Percentiles rank a stretch among this genome's conserved stretches.
Conservation (phyloP, 1,139 yeast genomes). For the Wickerhamomyces sp. region DNA sequence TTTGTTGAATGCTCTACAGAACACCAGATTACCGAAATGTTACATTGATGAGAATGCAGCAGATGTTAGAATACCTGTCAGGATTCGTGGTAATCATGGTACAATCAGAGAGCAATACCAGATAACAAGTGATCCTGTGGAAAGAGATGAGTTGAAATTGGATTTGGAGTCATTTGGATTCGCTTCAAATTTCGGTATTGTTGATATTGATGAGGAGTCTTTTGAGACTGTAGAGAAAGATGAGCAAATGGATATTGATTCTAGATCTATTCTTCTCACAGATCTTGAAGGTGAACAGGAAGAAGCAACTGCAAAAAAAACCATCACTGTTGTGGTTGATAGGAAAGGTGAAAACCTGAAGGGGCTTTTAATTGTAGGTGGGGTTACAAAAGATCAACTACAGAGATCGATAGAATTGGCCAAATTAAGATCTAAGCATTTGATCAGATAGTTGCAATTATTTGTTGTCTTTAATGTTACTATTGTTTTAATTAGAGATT, state of each 20-base stretch:
- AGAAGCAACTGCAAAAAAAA: constrained; percentile 38
- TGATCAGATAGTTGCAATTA: constrained; percentile 12
- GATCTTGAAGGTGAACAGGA: constrained; percentile 82
- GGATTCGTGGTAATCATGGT: constrained; percentile 46
- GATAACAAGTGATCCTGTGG: constrained; percentile 38
- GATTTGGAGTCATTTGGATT: constrained; percentile 35
- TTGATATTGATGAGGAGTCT: constrained; percentile 35
- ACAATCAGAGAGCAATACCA: constrained; percentile 39
- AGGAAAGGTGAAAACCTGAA: constrained; percentile 27
- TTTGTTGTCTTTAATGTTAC: no score
- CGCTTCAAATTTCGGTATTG: constrained; percentile 64
- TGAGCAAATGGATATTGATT: constrained; percentile 27
- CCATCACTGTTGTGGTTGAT: constrained; percentile 27
- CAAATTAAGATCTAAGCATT: constrained; percentile 32
- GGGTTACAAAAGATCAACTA: constrained; percentile 40
- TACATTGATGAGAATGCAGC: constrained; percentile 54
- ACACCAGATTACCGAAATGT: constrained; percentile 60
- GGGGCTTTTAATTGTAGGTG: constrained; percentile 37
- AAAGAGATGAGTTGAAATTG: constrained; percentile 31
- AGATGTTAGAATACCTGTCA: constrained; percentile 45
- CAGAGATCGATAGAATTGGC: constrained; percentile 45
- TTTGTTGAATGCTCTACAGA: constrained; percentile 55
- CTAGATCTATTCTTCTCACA: constrained; percentile 43
- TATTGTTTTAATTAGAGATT: no score
- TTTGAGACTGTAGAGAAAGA: constrained; percentile 27